Conservation (phyloP, 2,329 filamentous ascomycete species). For the Trichoderma citrinoviride region DNA sequence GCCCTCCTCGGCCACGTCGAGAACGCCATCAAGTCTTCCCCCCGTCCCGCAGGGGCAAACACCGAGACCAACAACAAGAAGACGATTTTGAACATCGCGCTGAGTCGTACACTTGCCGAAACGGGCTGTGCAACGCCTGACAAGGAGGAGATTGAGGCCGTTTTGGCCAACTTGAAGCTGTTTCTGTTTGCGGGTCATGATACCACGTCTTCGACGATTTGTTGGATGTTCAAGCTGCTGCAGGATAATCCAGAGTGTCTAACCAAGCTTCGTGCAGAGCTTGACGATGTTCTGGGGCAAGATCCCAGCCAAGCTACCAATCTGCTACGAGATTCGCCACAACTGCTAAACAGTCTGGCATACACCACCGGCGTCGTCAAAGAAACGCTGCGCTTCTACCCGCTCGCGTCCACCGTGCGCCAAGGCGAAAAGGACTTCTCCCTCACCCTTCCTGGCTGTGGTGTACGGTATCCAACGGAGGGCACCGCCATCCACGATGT, state of each 20-base stretch:
- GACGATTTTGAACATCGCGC: not conserved
- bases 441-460: not conserved
- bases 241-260: not conserved
- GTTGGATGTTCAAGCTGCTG: slow-evolving; percentile 17
- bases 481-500: not conserved
- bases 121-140: not conserved
- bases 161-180: not conserved
- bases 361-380: not conserved
- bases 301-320: not conserved
- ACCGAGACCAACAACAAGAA: not conserved
- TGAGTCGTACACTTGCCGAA: not conserved
- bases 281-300: not conserved
- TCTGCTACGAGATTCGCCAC: not conserved
- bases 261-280: slow-evolving; percentile 6
- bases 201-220: not conserved
- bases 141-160: not conserved
- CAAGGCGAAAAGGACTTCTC: not conserved
- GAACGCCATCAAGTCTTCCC: not conserved
- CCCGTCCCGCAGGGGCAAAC: not conserved
- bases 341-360: not conserved
- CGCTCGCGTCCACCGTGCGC: not conserved
- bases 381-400: slow-evolving; percentile 4
- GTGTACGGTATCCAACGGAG: not conserved
- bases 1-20: not conserved
- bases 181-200: slow-evolving; percentile 14